Percentiles rank a stretch among this genome's conserved stretches.
These are phyloP conservation scores for Globisporangium orthogonon DNA, from an alignment of 352 stramenopile species.

Conservation along the genomic window DNA sequence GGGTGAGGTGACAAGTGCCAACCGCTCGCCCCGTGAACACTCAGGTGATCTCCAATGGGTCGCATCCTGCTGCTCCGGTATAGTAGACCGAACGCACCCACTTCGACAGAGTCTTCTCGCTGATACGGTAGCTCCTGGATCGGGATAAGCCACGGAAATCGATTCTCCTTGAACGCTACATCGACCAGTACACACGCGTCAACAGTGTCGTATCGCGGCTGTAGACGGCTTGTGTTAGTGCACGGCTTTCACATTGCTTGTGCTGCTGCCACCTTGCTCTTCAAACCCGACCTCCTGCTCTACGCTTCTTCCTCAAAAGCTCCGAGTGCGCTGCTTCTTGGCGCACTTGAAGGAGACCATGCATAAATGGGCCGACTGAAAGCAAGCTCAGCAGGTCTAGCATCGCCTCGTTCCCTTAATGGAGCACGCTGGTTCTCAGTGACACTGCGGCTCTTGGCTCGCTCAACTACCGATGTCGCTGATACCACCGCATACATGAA, in stretches of 20 bases:
- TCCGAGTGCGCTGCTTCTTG: neutral
- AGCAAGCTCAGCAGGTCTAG: neutral
- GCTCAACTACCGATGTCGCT: neutral
- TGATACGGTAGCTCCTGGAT: neutral
- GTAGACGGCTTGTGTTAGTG: neutral
- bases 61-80: neutral
- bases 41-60: neutral
- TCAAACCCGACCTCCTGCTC: neutral
- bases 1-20: neutral
- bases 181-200: neutral
- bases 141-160: neutral
- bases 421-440: neutral
- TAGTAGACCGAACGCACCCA: neutral
- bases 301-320: neutral
- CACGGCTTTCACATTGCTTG: neutral
- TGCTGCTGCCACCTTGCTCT: neutral
- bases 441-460: conserved; percentile 2
- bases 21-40: neutral
- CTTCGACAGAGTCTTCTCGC: neutral
- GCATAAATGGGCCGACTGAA: neutral
- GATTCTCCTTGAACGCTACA: neutral
- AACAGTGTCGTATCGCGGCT: neutral
- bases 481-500: neutral
- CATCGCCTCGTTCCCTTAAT: neutral
- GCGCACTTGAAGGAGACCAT: neutral